These are phyloP conservation scores for Lasiosphaeris hirsuta DNA, from an alignment of 495 filamentous ascomycete species.

Conservation along the genomic window DNA sequence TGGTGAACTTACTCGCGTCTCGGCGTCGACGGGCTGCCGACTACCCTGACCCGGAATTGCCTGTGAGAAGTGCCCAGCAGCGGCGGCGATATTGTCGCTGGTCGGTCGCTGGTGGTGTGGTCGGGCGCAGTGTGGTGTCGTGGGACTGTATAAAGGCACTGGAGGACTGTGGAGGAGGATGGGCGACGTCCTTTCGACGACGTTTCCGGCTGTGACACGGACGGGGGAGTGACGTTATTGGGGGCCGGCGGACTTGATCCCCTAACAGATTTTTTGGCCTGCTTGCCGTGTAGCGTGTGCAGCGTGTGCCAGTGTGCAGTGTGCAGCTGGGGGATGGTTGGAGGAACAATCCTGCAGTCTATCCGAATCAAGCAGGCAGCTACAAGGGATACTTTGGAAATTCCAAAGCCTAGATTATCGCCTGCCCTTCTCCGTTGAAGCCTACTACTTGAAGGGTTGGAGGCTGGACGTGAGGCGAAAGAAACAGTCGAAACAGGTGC, in stretches of 20 bases:
- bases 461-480: too few species aligned
- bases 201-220: conserved; percentile 22
- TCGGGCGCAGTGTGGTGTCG: not conserved
- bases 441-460: too few species aligned
- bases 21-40: conserved; percentile 18
- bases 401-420: too few species aligned
- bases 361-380: not conserved
- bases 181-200: conserved; percentile 4
- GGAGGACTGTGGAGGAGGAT: not conserved
- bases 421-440: too few species aligned
- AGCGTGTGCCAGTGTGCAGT: not conserved
- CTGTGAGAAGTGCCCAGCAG: not conserved
- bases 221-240: conserved; percentile 30
- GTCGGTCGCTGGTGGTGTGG: conserved; percentile 1
- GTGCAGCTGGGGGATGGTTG: not conserved
- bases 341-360: not conserved
- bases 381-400: too few species aligned
- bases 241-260: conserved; percentile 11
- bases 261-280: conserved; percentile 17
- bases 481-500: too few species aligned
- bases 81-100: not conserved
- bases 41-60: conserved; percentile 12
- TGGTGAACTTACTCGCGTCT: conserved; percentile 27
- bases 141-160: not conserved
- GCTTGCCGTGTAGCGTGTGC: too few species aligned